Evolutionary conservation across 768 basidiomycete genomes (phyloP).

Genomic region (Pleurotus citrinopileatus): DNA sequence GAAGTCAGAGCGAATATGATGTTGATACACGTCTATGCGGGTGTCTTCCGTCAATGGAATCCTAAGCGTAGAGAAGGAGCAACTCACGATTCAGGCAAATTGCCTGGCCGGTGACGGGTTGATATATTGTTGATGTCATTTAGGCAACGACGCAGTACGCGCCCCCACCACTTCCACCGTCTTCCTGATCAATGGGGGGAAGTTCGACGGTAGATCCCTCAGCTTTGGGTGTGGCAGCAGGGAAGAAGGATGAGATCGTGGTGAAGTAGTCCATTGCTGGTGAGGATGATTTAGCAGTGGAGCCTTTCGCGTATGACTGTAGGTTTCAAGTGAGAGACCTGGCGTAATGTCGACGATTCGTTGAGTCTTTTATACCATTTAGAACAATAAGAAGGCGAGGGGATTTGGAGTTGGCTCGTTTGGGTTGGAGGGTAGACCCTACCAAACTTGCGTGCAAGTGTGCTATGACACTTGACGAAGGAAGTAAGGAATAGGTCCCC

Average conservation of each 20-base stretch:
- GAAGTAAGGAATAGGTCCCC: no score
- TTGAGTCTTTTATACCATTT: no score
- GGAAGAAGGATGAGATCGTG: neutral
- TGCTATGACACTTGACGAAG: no score
- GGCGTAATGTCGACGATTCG: no score
- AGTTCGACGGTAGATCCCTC: neutral
- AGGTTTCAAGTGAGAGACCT: neutral
- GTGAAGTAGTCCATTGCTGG: neutral
- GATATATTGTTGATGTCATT: neutral
- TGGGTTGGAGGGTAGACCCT: no score
- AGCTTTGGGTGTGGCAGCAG: neutral
- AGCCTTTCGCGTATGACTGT: neutral
- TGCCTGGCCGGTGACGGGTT: neutral
- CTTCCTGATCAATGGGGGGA: neutral
- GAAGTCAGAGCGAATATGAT: neutral
- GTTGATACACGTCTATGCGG: neutral
- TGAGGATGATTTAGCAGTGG: neutral
- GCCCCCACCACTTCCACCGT: neutral
- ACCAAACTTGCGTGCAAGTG: no score
- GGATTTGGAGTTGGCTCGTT: no score
- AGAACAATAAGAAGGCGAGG: no score
- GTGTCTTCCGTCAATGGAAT: neutral
- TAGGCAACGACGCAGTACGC: neutral
- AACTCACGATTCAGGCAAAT: neutral
- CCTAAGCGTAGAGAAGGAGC: neutral